phyloP scores from a whole-genome alignment of 352 stramenopile species.

The Phytophthora tubulina region DNA sequence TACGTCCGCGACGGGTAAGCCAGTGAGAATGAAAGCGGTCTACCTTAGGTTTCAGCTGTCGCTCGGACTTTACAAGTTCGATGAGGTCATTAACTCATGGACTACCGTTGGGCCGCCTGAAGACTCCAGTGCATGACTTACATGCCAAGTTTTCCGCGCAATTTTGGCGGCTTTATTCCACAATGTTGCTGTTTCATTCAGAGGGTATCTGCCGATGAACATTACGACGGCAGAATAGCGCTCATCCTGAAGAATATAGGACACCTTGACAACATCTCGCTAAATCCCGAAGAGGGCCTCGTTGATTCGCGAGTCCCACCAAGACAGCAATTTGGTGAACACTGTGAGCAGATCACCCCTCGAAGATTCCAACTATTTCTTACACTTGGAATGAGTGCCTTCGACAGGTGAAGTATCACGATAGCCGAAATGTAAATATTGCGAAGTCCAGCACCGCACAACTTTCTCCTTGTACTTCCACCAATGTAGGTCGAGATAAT shows the following conservation, averaged over 20 bases:
- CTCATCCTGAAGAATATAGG: neutral
- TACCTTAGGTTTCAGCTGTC: neutral
- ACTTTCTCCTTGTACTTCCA: constrained; percentile 20
- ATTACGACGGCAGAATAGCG: constrained; percentile 15
- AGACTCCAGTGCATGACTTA: constrained; percentile 1
- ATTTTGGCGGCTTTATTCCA: constrained; percentile 13
- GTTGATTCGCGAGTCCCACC: constrained; percentile 5
- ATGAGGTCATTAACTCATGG: constrained; percentile 13
- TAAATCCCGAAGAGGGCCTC: neutral
- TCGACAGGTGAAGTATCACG: constrained; percentile 9
- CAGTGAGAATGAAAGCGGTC: constrained; percentile 17
- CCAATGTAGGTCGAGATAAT: constrained; percentile 17
- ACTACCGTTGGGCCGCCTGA: neutral
- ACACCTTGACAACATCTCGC: constrained; percentile 1
- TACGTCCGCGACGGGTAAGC: neutral
- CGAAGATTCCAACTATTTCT: constrained; percentile 7
- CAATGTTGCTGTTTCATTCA: constrained; percentile 1
- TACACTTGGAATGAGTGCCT: constrained; percentile 20
- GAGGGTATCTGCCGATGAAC: constrained; percentile 9
- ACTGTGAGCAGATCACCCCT: constrained; percentile 3
- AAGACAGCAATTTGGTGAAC: constrained; percentile 7
- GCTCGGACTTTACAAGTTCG: constrained; percentile 4
- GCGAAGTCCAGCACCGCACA: constrained; percentile 7
- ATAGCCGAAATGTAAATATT: constrained; percentile 19
- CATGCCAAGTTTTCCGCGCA: neutral